phyloP scores from a whole-genome alignment of 192 early-diverging fungal genomes.

The Gamsiella multidivaricata region DNA sequence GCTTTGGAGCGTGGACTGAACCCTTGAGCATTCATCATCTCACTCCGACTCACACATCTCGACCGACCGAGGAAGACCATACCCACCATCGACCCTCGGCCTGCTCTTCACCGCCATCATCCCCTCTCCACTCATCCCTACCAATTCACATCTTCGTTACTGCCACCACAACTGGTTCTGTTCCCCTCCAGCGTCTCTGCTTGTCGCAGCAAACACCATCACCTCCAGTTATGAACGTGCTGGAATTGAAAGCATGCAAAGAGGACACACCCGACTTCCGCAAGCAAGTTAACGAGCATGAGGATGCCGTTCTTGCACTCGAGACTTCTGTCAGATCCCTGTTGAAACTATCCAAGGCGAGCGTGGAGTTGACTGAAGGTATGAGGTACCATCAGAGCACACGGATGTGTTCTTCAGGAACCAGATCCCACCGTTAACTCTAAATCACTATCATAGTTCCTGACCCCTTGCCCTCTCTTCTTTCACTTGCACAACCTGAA shows the following conservation, averaged over 20 bases:
- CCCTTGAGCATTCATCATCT: too few relatives aligned
- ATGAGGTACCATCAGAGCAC: too few relatives aligned
- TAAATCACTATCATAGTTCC: too few relatives aligned
- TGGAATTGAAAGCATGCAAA: slow-evolving; percentile 65
- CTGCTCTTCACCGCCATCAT: too few relatives aligned
- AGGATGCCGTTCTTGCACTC: slow-evolving; percentile 63
- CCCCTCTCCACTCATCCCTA: not conserved
- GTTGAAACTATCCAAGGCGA: slow-evolving; percentile 62
- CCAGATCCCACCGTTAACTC: not conserved
- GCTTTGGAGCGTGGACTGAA: too few relatives aligned
- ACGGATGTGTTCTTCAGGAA: slow-evolving; percentile 2
- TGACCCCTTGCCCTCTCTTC: not conserved
- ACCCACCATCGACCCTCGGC: too few relatives aligned
- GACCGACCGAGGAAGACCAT: too few relatives aligned
- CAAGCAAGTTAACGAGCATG: slow-evolving; percentile 60
- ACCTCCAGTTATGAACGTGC: slow-evolving; percentile 54
- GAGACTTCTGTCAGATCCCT: slow-evolving; percentile 65
- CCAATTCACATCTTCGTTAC: not conserved
- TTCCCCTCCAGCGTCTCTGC: not conserved
- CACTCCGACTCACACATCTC: too few relatives aligned
- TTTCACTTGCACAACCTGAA: not conserved
- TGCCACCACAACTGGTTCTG: slow-evolving; percentile 27
- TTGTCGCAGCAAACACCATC: not conserved
- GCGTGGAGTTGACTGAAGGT: slow-evolving; percentile 66
- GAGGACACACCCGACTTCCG: slow-evolving; percentile 70